Percentiles rank a stretch among this genome's conserved stretches.
Conservation (phyloP, 306 rosid species). For the Cicer bijugum region DNA sequence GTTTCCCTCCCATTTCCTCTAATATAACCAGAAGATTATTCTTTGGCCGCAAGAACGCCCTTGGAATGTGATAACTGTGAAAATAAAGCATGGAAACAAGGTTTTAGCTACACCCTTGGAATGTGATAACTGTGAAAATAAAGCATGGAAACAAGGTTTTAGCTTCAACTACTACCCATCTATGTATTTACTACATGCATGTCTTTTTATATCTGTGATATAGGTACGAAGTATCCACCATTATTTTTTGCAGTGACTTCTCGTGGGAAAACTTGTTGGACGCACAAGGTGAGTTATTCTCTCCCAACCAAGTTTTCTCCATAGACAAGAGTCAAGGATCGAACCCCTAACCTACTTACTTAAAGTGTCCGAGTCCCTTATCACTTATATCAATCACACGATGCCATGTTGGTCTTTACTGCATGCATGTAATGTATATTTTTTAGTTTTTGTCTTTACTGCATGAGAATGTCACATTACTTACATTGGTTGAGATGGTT, state of each 20-base stretch:
- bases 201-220: not conserved
- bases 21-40: conserved; percentile 23
- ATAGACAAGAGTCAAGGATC: too few relatives aligned
- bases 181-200: conserved; percentile 8
- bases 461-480: not conserved
- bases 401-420: not conserved
- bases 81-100: not conserved
- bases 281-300: too few relatives aligned
- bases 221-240: too few relatives aligned
- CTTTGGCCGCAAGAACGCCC: conserved; percentile 33
- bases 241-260: too few relatives aligned
- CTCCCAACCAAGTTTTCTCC: too few relatives aligned
- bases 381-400: too few relatives aligned
- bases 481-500: conserved; percentile 33
- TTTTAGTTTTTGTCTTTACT: not conserved
- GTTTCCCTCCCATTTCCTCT: conserved; percentile 36
- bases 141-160: conserved; percentile 3
- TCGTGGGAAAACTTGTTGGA: too few relatives aligned
- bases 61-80: conserved; percentile 36
- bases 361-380: too few relatives aligned
- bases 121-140: conserved; percentile 31
- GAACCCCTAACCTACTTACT: too few relatives aligned
- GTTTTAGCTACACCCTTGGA: conserved; percentile 34
- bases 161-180: not conserved
- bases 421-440: not conserved